phyloP scores from a whole-genome alignment of 805 yeast species.

The Yarrowia yakushimensis region DNA sequence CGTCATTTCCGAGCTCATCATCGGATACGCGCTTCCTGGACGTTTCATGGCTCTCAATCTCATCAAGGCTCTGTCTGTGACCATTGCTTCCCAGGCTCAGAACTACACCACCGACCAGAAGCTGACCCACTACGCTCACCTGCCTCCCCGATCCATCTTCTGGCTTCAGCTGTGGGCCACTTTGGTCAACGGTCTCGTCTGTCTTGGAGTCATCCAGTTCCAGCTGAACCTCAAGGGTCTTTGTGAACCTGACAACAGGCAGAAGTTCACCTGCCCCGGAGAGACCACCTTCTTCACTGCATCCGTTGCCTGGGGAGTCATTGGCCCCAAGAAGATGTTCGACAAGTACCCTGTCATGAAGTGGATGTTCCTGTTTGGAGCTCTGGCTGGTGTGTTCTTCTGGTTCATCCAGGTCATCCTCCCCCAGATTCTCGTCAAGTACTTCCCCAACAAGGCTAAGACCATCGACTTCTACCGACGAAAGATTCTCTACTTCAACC shows the following conservation, averaged over 20 bases:
- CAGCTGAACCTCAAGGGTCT: slow-evolving; percentile 37
- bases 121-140: slow-evolving; percentile 55
- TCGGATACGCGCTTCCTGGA: slow-evolving; percentile 67
- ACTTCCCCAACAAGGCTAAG: not conserved
- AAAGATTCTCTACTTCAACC: slow-evolving; percentile 18
- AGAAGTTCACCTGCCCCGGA: slow-evolving; percentile 38
- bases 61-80: slow-evolving; percentile 44
- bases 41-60: slow-evolving; percentile 52
- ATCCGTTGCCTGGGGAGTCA: slow-evolving; percentile 45
- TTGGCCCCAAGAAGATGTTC: slow-evolving; percentile 50
- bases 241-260: slow-evolving; percentile 28
- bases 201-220: slow-evolving; percentile 37
- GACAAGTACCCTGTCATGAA: slow-evolving; percentile 32
- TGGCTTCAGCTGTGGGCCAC: slow-evolving; percentile 47
- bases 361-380: slow-evolving; percentile 31
- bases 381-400: slow-evolving; percentile 31
- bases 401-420: slow-evolving; percentile 12
- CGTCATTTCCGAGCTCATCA: slow-evolving; percentile 59
- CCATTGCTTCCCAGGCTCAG: slow-evolving; percentile 59
- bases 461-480: slow-evolving; percentile 8
- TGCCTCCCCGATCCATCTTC: slow-evolving; percentile 58
- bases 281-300: slow-evolving; percentile 49
- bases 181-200: slow-evolving; percentile 38
- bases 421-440: slow-evolving; percentile 28
- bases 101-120: slow-evolving; percentile 55